Base-by-base conservation (phyloP, 176 grass and related monocot species). In the Raddia guianensis region DNA sequence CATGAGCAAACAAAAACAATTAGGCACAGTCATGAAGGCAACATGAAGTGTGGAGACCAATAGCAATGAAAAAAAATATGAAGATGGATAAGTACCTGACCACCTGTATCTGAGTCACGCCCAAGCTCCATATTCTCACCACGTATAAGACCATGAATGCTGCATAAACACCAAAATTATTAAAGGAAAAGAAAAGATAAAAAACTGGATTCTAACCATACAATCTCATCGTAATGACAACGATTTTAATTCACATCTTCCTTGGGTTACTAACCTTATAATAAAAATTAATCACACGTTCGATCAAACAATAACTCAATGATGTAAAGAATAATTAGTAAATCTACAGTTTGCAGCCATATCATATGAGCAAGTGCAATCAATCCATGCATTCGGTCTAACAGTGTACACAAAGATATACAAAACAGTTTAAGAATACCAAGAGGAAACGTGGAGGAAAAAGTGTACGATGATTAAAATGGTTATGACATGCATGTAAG, bases 111-210 rank as follows among this genome's bases (percentile, higher is more conserved):
- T 59, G 93, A 97, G 85, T 97, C 93, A 43, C 88, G 69, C 12
- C 88, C 93, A 68, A 97, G 88, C 77, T 97, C 93, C 93, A 97
- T 97, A 77, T 97, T 93, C 68, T 97, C 93, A 12, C 93, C 93
- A 4, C 90, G 88, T 82, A 97, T 84, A 51, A 97, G 89, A 76
- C 93, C 93, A 85, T 97, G 93, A 82, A 97, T 86, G 80, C 93
- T 97, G 81, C 27, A 64, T 32, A 80, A 86, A 86, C 20, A 69
- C 20, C 70, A 49, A 15, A 50, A 45, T 74, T 74, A 10, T 67
- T 40, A 78, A 8, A 66, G 14, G 60, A 49, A 81, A 72, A 53
- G 46, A 27, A 69, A 85, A 84, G 13, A 44, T 57, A 76, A n/a
- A 53, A 54, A 68, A 4, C 19, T 64, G 9, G 12, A 72, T 80